Evolutionary conservation across 441 rosid species (phyloP).

Genomic region (Gossypium schwendimanii): DNA sequence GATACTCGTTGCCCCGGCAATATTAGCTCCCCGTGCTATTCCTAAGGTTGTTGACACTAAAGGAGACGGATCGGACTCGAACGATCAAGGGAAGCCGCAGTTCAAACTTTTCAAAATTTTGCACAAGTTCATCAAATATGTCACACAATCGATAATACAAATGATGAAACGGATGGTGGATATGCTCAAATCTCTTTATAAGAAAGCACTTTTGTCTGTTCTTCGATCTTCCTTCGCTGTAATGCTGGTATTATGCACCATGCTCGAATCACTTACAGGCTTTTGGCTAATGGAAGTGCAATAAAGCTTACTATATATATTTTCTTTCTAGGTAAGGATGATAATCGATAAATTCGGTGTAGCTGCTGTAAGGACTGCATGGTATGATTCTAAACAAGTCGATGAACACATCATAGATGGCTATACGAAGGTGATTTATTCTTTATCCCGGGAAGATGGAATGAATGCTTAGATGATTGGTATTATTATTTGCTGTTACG

Average conservation of each 20-base stretch:
- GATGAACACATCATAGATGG: conserved; percentile 51
- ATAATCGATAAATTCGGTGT: conserved; percentile 61
- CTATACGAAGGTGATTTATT: conserved; percentile 60
- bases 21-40: conserved; percentile 50
- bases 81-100: conserved; percentile 16
- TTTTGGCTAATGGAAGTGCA: not conserved
- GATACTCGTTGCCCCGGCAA: conserved; percentile 88
- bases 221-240: conserved; percentile 58
- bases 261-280: conserved; percentile 11
- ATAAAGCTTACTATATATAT: not conserved
- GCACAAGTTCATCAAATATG: conserved; percentile 24
- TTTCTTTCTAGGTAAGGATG: conserved; percentile 49
- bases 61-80: conserved; percentile 24
- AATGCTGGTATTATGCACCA: conserved; percentile 53
- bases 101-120: conserved; percentile 28
- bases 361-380: conserved; percentile 62
- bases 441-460: not conserved
- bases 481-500: not conserved
- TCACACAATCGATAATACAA: conserved; percentile 27
- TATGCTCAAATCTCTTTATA: conserved; percentile 47
- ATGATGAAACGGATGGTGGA: conserved; percentile 40
- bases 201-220: conserved; percentile 53
- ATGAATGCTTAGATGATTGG: conserved; percentile 4
- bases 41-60: conserved; percentile 23
- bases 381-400: conserved; percentile 61